Conservation (phyloP, 2,329 filamentous ascomycete species). For the Pseudogymnoascus sp. region DNA sequence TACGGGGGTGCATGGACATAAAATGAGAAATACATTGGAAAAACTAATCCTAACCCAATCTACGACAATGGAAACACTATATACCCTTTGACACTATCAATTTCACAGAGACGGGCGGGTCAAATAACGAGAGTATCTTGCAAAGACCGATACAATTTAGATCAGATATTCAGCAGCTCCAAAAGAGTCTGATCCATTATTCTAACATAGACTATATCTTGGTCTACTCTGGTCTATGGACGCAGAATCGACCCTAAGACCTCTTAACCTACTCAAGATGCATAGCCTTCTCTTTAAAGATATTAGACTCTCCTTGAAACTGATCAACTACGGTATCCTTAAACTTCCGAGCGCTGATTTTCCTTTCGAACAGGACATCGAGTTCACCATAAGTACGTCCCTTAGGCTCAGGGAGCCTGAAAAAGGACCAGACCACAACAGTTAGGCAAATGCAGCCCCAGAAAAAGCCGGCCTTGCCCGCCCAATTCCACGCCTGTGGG, state of each 20-base stretch:
- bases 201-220: background rate
- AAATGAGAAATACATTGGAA: slow-evolving; percentile 13
- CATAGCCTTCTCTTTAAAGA: slow-evolving; percentile 30
- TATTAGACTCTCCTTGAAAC: slow-evolving; percentile 26
- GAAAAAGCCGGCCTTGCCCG: slow-evolving; percentile 78
- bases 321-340: slow-evolving; percentile 60
- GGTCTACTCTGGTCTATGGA: background rate
- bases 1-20: slow-evolving; percentile 30
- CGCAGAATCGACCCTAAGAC: slow-evolving; percentile 24
- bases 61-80: background rate
- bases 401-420: slow-evolving; percentile 71
- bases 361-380: slow-evolving; percentile 71
- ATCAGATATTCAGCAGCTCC: background rate
- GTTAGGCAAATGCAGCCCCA: slow-evolving; percentile 75
- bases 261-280: slow-evolving; percentile 19
- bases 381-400: slow-evolving; percentile 78
- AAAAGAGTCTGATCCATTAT: background rate
- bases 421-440: slow-evolving; percentile 74
- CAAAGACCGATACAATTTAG: background rate
- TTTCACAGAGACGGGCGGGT: background rate
- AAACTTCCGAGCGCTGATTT: slow-evolving; percentile 37
- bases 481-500: slow-evolving; percentile 69
- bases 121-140: background rate
- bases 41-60: background rate
- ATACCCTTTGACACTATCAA: background rate